A percentile compares a stretch with the other conserved stretches of the same genome.
These are phyloP conservation scores for Debaryomyces nepalensis DNA, from an alignment of 1,139 yeast genomes.

Conservation along the genomic window DNA sequence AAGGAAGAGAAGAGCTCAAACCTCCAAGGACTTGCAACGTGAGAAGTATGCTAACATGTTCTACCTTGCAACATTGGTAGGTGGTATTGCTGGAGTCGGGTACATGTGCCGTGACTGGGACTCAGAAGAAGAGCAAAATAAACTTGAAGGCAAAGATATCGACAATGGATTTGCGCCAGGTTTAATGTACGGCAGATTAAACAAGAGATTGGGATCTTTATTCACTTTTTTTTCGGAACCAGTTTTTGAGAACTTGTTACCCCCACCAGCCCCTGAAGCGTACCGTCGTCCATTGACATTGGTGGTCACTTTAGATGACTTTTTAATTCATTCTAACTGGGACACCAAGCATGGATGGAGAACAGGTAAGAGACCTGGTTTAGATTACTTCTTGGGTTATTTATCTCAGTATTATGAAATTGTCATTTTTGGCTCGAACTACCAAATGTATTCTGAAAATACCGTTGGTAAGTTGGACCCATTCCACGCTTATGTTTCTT, in stretches of 20 bases:
- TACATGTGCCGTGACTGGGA: slow-evolving; percentile 91
- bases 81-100: slow-evolving; percentile 65
- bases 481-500: slow-evolving; percentile 83
- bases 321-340: slow-evolving; percentile 92
- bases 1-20: slow-evolving; percentile 60
- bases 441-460: slow-evolving; percentile 84
- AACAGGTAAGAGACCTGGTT: slow-evolving; percentile 98
- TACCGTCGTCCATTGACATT: slow-evolving; percentile 92
- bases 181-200: slow-evolving; percentile 69
- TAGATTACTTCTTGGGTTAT: slow-evolving; percentile 94
- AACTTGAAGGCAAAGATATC: slow-evolving; percentile 52
- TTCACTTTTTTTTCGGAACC: slow-evolving; percentile 92
- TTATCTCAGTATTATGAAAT: slow-evolving; percentile 94
- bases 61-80: slow-evolving; percentile 64
- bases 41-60: slow-evolving; percentile 73
- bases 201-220: slow-evolving; percentile 71
- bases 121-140: slow-evolving; percentile 66
- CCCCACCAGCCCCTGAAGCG: slow-evolving; percentile 86
- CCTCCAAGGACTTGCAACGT: slow-evolving; percentile 61
- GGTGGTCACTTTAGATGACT: slow-evolving; percentile 86
- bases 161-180: slow-evolving; percentile 72
- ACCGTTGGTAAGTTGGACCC: slow-evolving; percentile 91
- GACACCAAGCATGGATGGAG: slow-evolving; percentile 94
- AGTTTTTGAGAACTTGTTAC: slow-evolving; percentile 87
- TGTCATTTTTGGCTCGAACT: slow-evolving; percentile 85